Conservation (phyloP, 2,329 filamentous ascomycete genomes). For the Penicillium brasilianum region DNA sequence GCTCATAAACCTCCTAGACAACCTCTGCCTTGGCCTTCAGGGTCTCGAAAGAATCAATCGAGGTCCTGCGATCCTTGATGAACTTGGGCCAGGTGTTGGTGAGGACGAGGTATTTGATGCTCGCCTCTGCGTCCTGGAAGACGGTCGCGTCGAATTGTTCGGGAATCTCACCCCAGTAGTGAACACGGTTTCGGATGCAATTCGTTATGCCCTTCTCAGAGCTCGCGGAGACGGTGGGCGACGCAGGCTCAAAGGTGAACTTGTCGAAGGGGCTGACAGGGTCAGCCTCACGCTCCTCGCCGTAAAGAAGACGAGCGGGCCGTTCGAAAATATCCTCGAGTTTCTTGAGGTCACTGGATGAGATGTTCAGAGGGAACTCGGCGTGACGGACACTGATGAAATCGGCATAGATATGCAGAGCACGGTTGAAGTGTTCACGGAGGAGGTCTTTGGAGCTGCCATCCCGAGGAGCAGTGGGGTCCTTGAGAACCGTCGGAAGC, state of each 20-base stretch:
- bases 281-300: conserved; percentile 48
- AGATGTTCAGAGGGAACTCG: conserved; percentile 70
- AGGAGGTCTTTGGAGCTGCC: conserved; percentile 3
- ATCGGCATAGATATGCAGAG: conserved; percentile 65
- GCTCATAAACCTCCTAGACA: background rate
- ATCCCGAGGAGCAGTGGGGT: conserved; percentile 21
- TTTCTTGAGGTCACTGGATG: conserved; percentile 59
- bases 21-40: background rate
- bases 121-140: conserved; percentile 64
- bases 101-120: conserved; percentile 69
- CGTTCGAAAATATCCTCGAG: conserved; percentile 63
- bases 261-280: conserved; percentile 48
- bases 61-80: conserved; percentile 25
- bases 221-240: conserved; percentile 26
- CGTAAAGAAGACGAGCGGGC: conserved; percentile 51
- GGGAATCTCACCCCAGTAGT: conserved; percentile 46
- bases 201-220: conserved; percentile 31
- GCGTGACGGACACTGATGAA: conserved; percentile 66
- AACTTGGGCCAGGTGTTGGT: conserved; percentile 69
- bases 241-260: conserved; percentile 30
- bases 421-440: conserved; percentile 59
- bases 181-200: conserved; percentile 36
- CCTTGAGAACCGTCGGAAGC: conserved; percentile 31
- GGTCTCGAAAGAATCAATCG: conserved; percentile 10
- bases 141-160: conserved; percentile 56